phyloP scores from a whole-genome alignment of 345 rosid species.

The Stellera chamaejasme region DNA sequence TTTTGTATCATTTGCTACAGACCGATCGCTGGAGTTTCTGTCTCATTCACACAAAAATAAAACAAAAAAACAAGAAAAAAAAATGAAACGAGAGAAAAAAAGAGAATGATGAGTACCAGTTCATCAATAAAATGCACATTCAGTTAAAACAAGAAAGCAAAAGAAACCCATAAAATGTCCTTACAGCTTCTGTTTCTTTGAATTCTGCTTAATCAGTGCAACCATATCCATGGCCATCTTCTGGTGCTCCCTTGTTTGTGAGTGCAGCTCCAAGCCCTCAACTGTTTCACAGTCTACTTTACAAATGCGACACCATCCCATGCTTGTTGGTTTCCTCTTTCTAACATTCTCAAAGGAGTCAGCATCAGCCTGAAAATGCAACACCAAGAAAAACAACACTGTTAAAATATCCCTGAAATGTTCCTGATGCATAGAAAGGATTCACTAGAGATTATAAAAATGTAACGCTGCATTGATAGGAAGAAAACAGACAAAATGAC shows the following conservation, averaged over 20 bases:
- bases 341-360: conserved; percentile 44
- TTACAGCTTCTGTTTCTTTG: conserved; percentile 64
- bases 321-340: conserved; percentile 40
- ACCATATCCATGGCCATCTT: conserved; percentile 64
- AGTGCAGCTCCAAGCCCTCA: conserved; percentile 65
- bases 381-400: conserved; percentile 4
- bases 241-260: conserved; percentile 72
- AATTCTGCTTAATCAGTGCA: conserved; percentile 46
- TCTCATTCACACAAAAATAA: conserved; percentile 12
- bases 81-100: not conserved
- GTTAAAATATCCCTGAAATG: not conserved
- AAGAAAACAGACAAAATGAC: conserved; percentile 10
- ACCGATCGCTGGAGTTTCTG: conserved; percentile 31
- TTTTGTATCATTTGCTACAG: conserved; percentile 36
- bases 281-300: conserved; percentile 69
- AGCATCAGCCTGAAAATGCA: conserved; percentile 33
- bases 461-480: too few relatives aligned
- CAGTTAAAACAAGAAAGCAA: too few relatives aligned
- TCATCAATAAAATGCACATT: too few relatives aligned
- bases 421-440: not conserved
- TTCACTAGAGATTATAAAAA: not conserved
- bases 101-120: too few relatives aligned
- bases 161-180: not conserved
- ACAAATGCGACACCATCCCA: conserved; percentile 84
- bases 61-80: too few relatives aligned